Conservation (phyloP, 75 land plant species). For the Pinus albicaulis region DNA sequence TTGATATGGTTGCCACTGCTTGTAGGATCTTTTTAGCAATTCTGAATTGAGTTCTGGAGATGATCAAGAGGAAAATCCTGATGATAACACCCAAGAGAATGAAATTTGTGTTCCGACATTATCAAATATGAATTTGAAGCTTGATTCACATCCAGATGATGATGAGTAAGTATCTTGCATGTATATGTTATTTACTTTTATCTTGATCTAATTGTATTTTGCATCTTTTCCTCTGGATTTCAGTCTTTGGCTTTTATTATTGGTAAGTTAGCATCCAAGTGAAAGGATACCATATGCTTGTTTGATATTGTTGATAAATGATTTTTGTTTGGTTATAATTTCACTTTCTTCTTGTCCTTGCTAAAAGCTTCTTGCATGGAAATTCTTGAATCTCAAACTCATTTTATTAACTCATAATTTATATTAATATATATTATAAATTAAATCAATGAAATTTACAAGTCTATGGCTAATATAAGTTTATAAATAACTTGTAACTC, state of each 20-base stretch:
- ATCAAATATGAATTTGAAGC: constrained; percentile 33
- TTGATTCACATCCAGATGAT: constrained; percentile 49
- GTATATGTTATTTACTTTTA: background rate
- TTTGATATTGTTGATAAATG: background rate
- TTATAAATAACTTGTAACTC: too few species aligned
- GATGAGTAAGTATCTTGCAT: constrained; percentile 32
- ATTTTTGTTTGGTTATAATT: background rate
- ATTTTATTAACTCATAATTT: too few species aligned
- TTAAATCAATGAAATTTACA: too few species aligned
- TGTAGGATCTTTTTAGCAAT: constrained; percentile 35
- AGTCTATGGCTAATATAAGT: too few species aligned
- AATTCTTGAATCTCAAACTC: background rate
- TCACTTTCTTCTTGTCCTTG: background rate
- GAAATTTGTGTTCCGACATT: constrained; percentile 22
- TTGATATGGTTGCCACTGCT: background rate
- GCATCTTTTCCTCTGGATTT: background rate
- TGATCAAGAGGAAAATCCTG: constrained; percentile 15
- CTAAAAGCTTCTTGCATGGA: background rate
- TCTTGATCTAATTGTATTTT: background rate
- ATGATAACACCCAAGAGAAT: constrained; percentile 20
- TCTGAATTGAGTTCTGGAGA: constrained; percentile 33
- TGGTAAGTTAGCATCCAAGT: background rate
- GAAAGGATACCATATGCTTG: background rate
- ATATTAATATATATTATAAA: too few species aligned
- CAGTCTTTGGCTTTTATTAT: background rate